Conservation (phyloP, 108 stramenopile genomes). For the Cylindrotheca closterium region DNA sequence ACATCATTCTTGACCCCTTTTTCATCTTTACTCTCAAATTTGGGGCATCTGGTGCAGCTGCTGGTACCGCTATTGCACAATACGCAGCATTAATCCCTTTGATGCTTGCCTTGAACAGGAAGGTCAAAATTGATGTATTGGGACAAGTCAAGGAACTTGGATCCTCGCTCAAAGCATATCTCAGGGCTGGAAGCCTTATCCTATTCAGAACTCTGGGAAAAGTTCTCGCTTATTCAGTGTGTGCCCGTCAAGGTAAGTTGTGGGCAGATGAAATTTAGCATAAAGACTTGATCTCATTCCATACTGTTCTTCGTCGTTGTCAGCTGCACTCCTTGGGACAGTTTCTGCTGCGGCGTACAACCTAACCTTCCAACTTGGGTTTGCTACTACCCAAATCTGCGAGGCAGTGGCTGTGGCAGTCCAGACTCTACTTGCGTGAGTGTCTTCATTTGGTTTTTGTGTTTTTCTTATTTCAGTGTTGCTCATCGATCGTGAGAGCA, state of each 20-base stretch:
- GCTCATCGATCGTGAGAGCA: conserved; percentile 1
- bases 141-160: conserved; percentile 59
- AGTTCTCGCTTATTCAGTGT: conserved; percentile 86
- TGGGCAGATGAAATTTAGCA: too few species aligned
- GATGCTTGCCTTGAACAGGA: conserved; percentile 61
- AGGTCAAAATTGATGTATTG: conserved; percentile 64
- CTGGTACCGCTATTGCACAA: conserved; percentile 87
- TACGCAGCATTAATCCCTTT: conserved; percentile 81
- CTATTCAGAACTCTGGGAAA: conserved; percentile 83
- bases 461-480: not conserved
- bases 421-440: conserved; percentile 75
- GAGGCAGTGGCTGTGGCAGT: conserved; percentile 71
- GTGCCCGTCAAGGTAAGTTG: conserved; percentile 59
- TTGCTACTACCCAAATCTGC: conserved; percentile 93
- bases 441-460: not conserved
- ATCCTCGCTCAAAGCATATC: conserved; percentile 60
- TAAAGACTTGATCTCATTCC: not conserved
- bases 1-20: conserved; percentile 84
- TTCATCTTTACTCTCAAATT: conserved; percentile 82
- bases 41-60: conserved; percentile 91
- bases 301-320: not conserved
- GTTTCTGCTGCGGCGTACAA: conserved; percentile 90
- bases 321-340: conserved; percentile 74
- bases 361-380: conserved; percentile 90
- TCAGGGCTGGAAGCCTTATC: conserved; percentile 76